phyloP scores from a whole-genome alignment of 495 filamentous ascomycete genomes.

The Sporormia fimetaria region DNA sequence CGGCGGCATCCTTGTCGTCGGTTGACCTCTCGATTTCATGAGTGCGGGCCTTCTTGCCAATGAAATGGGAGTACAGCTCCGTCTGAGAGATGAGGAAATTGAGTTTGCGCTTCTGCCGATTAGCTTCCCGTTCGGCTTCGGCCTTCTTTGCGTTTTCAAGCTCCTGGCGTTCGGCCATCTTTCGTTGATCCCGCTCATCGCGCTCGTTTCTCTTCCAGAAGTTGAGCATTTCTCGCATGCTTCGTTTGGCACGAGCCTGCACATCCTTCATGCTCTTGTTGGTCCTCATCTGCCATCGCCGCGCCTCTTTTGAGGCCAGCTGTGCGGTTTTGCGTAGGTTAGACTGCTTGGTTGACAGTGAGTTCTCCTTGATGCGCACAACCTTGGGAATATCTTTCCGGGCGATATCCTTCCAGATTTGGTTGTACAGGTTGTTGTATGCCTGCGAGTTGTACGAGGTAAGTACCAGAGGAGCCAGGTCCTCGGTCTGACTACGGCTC shows the following conservation, averaged over 20 bases:
- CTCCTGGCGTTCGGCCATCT: conserved; percentile 90
- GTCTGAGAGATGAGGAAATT: conserved; percentile 99
- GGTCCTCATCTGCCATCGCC: conserved; percentile 90
- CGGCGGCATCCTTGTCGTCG: conserved; percentile 60
- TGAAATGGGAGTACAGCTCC: conserved; percentile 97
- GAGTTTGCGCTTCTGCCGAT: conserved; percentile 93
- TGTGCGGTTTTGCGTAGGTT: conserved; percentile 97
- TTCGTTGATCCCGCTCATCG: conserved; percentile 88
- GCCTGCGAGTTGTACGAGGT: conserved; percentile 74
- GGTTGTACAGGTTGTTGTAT: conserved; percentile 94
- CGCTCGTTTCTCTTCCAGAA: conserved; percentile 99
- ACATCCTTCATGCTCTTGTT: conserved; percentile 98
- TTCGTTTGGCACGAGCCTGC: conserved; percentile 89
- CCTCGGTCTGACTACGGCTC: conserved; percentile 52
- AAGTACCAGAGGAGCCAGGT: conserved; percentile 29
- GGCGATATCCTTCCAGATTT: conserved; percentile 93
- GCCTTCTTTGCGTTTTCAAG: conserved; percentile 92
- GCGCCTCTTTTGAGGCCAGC: conserved; percentile 91
- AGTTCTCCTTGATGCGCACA: conserved; percentile 70
- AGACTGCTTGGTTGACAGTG: conserved; percentile 69
- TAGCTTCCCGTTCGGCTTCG: conserved; percentile 92
- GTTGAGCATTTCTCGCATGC: conserved; percentile 98
- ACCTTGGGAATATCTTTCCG: conserved; percentile 90
- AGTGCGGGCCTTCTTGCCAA: conserved; percentile 97
- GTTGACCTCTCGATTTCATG: conserved; percentile 80